Percentiles rank a stretch among this genome's conserved stretches.
These are phyloP conservation scores for Eucalyptus erythrocorys DNA, from an alignment of 345 rosid genomes.

Conservation along the genomic window DNA sequence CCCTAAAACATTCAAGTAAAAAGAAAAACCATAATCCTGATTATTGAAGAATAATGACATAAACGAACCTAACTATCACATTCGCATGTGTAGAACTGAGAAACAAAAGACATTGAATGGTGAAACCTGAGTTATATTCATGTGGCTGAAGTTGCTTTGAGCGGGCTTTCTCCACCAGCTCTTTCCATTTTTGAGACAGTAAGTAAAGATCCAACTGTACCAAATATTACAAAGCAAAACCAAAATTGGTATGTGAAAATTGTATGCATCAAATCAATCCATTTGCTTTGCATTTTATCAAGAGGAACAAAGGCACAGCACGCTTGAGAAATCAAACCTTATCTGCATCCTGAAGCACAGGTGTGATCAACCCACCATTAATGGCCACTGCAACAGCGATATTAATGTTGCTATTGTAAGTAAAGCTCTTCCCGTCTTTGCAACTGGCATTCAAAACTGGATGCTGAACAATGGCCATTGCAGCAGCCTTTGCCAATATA, in stretches of 20 bases:
- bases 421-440: slow-evolving; percentile 80
- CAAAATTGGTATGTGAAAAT: not conserved
- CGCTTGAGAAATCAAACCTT: slow-evolving; percentile 30
- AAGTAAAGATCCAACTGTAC: slow-evolving; percentile 79
- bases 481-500: slow-evolving; percentile 84
- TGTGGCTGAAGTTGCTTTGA: slow-evolving; percentile 88
- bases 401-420: slow-evolving; percentile 60
- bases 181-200: slow-evolving; percentile 92
- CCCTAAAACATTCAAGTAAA: slow-evolving; percentile 30
- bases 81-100: not conserved
- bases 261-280: not conserved
- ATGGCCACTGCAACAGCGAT: slow-evolving; percentile 94
- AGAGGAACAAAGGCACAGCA: not conserved
- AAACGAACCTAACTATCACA: not conserved
- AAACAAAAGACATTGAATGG: not conserved
- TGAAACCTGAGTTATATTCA: slow-evolving; percentile 83
- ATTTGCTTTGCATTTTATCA: not conserved
- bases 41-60: not conserved
- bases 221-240: not conserved
- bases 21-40: not conserved
- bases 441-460: slow-evolving; percentile 89
- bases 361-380: slow-evolving; percentile 90
- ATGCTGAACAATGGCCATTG: slow-evolving; percentile 88
- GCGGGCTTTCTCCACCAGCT: slow-evolving; percentile 83
- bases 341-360: slow-evolving; percentile 92